Percentiles rank a stretch among this genome's conserved stretches.
Conservation (phyloP, 1,139 yeast genomes). For the Pichia norvegensis region DNA sequence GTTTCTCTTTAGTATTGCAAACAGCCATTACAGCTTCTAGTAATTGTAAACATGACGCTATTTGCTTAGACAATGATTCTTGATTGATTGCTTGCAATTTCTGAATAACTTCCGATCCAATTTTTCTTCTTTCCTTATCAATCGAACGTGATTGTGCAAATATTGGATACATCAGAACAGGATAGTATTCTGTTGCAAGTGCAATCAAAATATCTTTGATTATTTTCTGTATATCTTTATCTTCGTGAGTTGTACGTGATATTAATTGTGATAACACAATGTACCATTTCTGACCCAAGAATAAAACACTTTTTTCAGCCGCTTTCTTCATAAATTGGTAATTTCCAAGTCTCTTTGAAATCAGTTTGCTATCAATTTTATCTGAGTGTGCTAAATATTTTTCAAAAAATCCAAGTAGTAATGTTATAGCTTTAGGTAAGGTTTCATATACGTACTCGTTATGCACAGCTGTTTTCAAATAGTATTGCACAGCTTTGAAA, state of each 20-base stretch:
- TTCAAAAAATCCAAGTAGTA: slow-evolving; percentile 84
- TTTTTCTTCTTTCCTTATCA: slow-evolving; percentile 46
- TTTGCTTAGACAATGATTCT: slow-evolving; percentile 2
- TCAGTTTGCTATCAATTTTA: slow-evolving; percentile 39
- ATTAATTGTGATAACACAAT: slow-evolving; percentile 80
- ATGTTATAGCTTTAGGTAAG: slow-evolving; percentile 77
- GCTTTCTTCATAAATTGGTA: slow-evolving; percentile 11
- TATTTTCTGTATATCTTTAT: slow-evolving; percentile 47
- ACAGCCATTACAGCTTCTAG: slow-evolving; percentile 26
- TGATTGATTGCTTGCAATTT: slow-evolving; percentile 22
- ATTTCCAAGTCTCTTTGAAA: slow-evolving; percentile 6
- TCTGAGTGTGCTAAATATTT: slow-evolving; percentile 35
- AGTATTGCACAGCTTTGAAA: slow-evolving; percentile 53
- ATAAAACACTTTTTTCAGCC: slow-evolving; percentile 27
- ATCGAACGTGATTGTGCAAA: slow-evolving; percentile 67
- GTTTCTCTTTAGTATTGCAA: slow-evolving; percentile 16
- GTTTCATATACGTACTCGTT: slow-evolving; percentile 49
- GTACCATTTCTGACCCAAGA: slow-evolving; percentile 69
- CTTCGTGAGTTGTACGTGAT: slow-evolving; percentile 67
- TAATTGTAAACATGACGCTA: slow-evolving; percentile 18
- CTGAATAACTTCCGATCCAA: slow-evolving; percentile 41
- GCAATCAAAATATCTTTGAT: slow-evolving; percentile 50
- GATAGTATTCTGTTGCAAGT: slow-evolving; percentile 62
- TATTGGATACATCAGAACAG: slow-evolving; percentile 79
- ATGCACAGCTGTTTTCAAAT: slow-evolving; percentile 57